Evolutionary conservation across 257 asterid species (phyloP).

Genomic region (Voacanga thouarsii): DNA sequence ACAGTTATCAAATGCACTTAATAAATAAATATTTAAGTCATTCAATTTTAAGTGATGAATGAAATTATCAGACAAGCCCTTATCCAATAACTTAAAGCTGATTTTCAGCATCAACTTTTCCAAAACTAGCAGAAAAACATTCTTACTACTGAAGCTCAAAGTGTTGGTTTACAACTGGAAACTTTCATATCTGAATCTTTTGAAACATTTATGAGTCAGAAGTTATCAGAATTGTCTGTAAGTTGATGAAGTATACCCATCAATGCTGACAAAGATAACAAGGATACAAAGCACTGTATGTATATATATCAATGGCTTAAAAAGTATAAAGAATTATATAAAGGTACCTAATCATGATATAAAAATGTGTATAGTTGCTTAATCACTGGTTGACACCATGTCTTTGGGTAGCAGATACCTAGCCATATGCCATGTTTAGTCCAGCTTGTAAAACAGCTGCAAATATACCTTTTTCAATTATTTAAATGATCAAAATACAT

Average conservation of each 20-base stretch:
- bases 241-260: background rate
- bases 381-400: background rate
- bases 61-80: too few relatives aligned
- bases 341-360: background rate
- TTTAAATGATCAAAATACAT: background rate
- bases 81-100: too few relatives aligned
- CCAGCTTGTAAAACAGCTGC: constrained; percentile 2
- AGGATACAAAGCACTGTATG: background rate
- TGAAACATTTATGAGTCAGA: background rate
- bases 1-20: too few relatives aligned
- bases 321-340: background rate
- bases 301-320: background rate
- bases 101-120: too few relatives aligned
- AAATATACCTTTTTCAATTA: background rate
- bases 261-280: background rate
- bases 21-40: too few relatives aligned
- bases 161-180: background rate
- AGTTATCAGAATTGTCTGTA: background rate
- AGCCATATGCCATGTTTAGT: constrained; percentile 5
- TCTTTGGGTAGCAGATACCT: background rate
- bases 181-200: background rate
- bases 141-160: background rate
- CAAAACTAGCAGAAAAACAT: background rate
- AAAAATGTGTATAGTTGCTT: background rate
- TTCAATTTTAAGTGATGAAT: too few relatives aligned